Conservation (phyloP, 2,329 filamentous ascomycete species). For the Chalaropsis thielavioides region DNA sequence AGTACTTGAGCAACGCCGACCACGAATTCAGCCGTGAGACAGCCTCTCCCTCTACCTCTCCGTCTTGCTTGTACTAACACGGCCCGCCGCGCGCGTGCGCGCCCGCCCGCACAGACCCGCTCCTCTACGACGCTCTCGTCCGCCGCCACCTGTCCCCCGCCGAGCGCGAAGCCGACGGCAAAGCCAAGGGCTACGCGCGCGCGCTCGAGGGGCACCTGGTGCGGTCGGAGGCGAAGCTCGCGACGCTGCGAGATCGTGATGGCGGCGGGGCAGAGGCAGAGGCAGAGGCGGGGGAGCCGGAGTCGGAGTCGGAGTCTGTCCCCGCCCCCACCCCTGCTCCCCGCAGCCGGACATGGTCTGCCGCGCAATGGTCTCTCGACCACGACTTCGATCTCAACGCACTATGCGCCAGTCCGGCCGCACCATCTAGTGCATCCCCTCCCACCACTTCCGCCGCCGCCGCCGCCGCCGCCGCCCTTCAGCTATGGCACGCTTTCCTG, state of each 20-base stretch:
- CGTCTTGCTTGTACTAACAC: not conserved
- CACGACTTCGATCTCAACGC: not conserved
- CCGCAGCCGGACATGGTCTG: not conserved
- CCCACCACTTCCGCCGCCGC: not conserved
- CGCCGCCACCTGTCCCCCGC: conserved; percentile 58
- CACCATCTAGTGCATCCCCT: not conserved
- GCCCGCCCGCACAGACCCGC: conserved; percentile 41
- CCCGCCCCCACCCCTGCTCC: not conserved
- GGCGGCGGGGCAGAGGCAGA: not conserved
- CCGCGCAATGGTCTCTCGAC: not conserved
- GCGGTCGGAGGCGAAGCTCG: conserved; percentile 62
- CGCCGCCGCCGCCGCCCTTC: conserved; percentile 30
- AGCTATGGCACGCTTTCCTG: conserved; percentile 59
- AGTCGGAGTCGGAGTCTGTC: not conserved
- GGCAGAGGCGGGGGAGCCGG: not conserved
- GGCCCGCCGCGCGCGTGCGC: no score
- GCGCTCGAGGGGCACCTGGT: conserved; percentile 63
- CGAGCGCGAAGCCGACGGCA: conserved; percentile 61
- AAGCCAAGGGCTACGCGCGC: conserved; percentile 62
- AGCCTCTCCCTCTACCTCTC: not conserved
- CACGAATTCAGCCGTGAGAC: conserved; percentile 40
- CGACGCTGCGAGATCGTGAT: conserved; percentile 21
- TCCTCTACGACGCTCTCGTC: conserved; percentile 69
- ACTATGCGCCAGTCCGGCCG: no score
- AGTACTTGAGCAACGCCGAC: conserved; percentile 49